Base-by-base conservation (phyloP, 2,329 filamentous ascomycete species). In the Ceratocystis cacaofunesta region DNA sequence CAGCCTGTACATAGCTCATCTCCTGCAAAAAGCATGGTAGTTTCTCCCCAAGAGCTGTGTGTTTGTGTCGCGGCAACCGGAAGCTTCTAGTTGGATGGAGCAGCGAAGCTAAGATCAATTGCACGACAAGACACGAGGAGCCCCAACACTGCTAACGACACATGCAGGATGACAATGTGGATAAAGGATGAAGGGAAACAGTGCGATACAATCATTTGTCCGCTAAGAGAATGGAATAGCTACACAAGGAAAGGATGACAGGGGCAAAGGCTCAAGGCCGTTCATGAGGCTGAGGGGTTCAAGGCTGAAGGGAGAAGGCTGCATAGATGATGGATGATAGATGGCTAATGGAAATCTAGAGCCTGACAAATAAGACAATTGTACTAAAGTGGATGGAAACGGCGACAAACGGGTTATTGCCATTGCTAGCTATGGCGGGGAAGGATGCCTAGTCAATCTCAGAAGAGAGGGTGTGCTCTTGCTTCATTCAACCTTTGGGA, bases 221-320 rank as follows among this genome's bases (percentile, higher is more conserved):
- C 19, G 48, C 48, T 12, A 12, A 19, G n/a, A 22, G 19, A 50
- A 52, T 10, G 25, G 48, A 52, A 52, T 25, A 28, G 48, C 48
- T 52, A 52, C 48, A 52, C 48, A 28, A 5, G 48, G 15, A 52
- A 52, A 25, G 22, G 12, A 15, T 17, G 22, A 52, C 15, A 22
- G n/a, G 36, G 36, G 32, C 32, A 15, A 12, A 15, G 36, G 36
- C 36, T 41, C 36, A 41, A 15, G 36, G 0, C 36, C 12, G 22
- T 22, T 25, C n/a, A 52, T 52, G 48, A 52, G 48, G 48, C 48
- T 52, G 48, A 28, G 25, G 36, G 25, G 48, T 28, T 52, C 48
- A 52, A 52, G 48, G 48, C 48, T 52, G 48, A 52, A 52, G 48
- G 10, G 48, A 28, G 17, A 44, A 61, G 58, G 58, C 55, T 58